Evolutionary conservation across 2,329 filamentous ascomycete genomes (phyloP), one percentile per base, ranked within the genome.

Genomic region (Penicillium aurantiogriseum): DNA sequence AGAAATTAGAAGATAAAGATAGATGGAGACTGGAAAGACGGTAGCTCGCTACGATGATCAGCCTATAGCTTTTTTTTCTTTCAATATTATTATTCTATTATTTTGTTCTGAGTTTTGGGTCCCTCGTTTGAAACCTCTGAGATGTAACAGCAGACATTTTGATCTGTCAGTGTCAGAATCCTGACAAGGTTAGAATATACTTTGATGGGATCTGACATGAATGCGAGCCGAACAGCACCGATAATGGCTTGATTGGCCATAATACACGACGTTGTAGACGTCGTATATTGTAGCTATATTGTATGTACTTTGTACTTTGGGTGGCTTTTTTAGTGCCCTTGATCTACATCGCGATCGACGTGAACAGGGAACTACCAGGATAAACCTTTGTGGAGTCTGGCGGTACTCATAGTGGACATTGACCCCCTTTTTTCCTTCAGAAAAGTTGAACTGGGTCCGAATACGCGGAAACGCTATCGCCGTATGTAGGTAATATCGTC

Each of bases 221-320:
- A 21, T 23, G 29, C 5, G 21, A 35, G 17, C 56, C 29, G 54
- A 59, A 33, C 5, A 60, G 17, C 50, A 53, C 54, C 44, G 51
- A 46, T 5, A n/a, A n/a, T 36, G 23, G 13, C 31, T 9, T 21
- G 27, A 53, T 40, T 52, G 33, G 33, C n/a, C 4, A 9, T 5
- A 19, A 15, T 3, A 15, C 17, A 43, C 8, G 23, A 51, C 21
- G 3, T 17, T 21, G 7, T 7, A 8, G 17, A 33, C 19, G 4
- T 46, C 8, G 29, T 33, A 21, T 21, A 46, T 19, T 31, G 29
- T 46, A 21, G 21, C 2, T 21, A 21, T 21, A 21, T 13, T 46
- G 44, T 35, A 17, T 7, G 27, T 3, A 46, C 10, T 21, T 56
- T n/a, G 31, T 51, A 40, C 40, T 31, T 51, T 51, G 19, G 5